phyloP scores from a whole-genome alignment of 345 rosid species.

The Eucalyptus albens region DNA sequence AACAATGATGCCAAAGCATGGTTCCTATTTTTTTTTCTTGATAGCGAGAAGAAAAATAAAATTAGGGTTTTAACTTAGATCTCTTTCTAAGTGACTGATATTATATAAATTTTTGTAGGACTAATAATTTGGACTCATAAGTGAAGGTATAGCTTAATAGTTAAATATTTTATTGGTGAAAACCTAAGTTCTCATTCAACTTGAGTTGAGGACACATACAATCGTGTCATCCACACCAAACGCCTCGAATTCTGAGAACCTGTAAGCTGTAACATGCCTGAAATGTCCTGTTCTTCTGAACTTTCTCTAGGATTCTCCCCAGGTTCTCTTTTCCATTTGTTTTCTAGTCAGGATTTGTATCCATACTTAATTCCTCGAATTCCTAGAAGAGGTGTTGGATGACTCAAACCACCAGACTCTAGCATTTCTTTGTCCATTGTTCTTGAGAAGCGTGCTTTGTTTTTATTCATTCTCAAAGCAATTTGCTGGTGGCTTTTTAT shows the following conservation, averaged over 20 bases:
- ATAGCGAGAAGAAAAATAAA: not conserved
- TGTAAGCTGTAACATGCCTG: not conserved
- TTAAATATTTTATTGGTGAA: not conserved
- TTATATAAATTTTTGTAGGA: not conserved
- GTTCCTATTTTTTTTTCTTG: not conserved
- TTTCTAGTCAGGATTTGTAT: not conserved
- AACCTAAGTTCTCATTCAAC: not conserved
- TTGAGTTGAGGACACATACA: not conserved
- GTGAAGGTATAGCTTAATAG: not conserved
- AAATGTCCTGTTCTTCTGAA: not conserved
- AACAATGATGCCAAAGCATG: not conserved
- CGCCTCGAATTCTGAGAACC: not conserved
- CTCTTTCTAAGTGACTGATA: not conserved
- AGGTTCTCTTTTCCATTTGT: not conserved
- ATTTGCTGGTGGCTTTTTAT: not conserved
- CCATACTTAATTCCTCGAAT: not conserved
- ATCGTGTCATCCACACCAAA: not conserved
- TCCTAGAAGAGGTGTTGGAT: not conserved
- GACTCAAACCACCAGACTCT: not conserved
- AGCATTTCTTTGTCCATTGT: not conserved
- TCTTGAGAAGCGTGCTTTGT: not conserved
- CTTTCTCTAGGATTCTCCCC: not conserved
- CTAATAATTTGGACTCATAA: not conserved
- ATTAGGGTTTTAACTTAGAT: not conserved
- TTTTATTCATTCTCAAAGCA: not conserved